A percentile compares a stretch with the other conserved stretches of the same genome.
Evolutionary conservation across 225 moss, liverwort and hornwort species (phyloP).

Genomic region (Climacium dendroides): DNA sequence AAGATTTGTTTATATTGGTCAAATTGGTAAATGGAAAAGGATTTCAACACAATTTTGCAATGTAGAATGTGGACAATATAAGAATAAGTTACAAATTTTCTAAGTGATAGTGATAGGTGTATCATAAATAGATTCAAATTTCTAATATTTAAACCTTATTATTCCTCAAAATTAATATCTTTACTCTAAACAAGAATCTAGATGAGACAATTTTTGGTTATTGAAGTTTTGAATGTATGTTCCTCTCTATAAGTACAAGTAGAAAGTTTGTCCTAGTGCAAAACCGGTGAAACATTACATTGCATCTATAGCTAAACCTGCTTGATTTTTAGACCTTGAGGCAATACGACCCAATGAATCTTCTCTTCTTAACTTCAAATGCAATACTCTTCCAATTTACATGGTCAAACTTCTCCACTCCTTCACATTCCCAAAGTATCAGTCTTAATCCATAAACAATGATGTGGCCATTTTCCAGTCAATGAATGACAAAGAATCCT

Average conservation of each 20-base stretch:
- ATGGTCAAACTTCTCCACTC: not conserved
- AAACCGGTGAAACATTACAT: not conserved
- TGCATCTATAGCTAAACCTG: rapidly evolving
- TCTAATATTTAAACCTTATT: not conserved
- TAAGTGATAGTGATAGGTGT: too few relatives aligned
- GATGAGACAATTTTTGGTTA: rapidly evolving
- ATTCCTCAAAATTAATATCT: not conserved
- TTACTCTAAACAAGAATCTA: not conserved
- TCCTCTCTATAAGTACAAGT: too few relatives aligned
- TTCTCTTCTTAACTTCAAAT: not conserved
- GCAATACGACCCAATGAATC: too few relatives aligned
- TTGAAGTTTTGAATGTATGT: not conserved
- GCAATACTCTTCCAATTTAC: not conserved
- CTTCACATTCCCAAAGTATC: not conserved
- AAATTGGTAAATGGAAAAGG: not conserved
- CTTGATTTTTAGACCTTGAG: not conserved
- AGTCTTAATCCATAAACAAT: too few relatives aligned
- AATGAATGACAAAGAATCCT: too few relatives aligned
- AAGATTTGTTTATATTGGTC: not conserved
- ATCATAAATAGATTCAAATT: not conserved
- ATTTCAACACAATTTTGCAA: not conserved
- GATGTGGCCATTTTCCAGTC: too few relatives aligned
- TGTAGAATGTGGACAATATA: rapidly evolving
- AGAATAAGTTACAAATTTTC: not conserved
- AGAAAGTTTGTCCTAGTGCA: not conserved